These are phyloP conservation scores for Lentinula aciculospora DNA, from an alignment of 768 basidiomycete species.

Conservation along the genomic window DNA sequence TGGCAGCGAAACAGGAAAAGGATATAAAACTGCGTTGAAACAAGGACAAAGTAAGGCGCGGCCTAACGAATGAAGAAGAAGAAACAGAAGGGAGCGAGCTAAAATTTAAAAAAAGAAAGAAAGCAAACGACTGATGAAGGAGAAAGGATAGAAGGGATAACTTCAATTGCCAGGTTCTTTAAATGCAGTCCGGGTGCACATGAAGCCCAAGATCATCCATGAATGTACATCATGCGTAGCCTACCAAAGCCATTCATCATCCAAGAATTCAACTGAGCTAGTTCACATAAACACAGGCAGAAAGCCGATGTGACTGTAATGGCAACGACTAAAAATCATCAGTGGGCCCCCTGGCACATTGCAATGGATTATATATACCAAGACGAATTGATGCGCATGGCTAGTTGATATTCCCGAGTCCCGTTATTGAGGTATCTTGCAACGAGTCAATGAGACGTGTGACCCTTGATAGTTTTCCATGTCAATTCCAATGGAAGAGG, in stretches of 20 bases:
- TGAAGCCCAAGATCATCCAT: too few species aligned
- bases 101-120: too few species aligned
- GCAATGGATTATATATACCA: too few species aligned
- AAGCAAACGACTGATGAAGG: not conserved
- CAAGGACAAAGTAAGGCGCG: not conserved
- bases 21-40: not conserved
- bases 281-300: too few species aligned
- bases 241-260: not conserved
- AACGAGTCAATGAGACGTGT: not conserved
- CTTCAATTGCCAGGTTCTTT: not conserved
- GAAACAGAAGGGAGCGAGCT: not conserved
- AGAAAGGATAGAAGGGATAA: not conserved
- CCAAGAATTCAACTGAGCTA: too few species aligned
- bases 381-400: not conserved
- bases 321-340: not conserved
- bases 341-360: too few species aligned
- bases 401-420: not conserved
- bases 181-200: too few species aligned
- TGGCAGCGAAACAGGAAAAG: not conserved
- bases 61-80: not conserved
- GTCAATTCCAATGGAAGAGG: too few species aligned
- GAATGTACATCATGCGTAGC: too few species aligned
- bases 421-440: not conserved
- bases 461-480: too few species aligned
- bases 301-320: too few species aligned